These are phyloP conservation scores for Myrica gale DNA, from an alignment of 306 rosid genomes.

Conservation along the genomic window DNA sequence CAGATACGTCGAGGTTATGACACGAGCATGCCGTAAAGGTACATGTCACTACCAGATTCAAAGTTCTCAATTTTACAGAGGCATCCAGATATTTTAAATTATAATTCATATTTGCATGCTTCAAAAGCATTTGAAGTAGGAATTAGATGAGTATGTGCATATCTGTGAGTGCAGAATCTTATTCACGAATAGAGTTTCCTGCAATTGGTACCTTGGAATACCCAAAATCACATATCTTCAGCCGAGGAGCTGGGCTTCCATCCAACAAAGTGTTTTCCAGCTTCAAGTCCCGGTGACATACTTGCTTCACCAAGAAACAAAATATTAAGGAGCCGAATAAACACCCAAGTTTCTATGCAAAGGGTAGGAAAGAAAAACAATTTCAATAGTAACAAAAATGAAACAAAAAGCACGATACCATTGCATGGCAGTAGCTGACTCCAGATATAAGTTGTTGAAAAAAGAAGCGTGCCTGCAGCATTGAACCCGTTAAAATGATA, in stretches of 20 bases:
- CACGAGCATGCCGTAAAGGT: neutral
- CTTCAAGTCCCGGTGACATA: constrained; percentile 94
- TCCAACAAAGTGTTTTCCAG: constrained; percentile 93
- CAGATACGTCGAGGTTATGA: neutral
- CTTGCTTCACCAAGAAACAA: constrained; percentile 65
- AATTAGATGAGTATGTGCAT: neutral
- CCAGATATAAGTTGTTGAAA: constrained; percentile 97
- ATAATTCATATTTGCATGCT: neutral
- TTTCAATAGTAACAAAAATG: neutral
- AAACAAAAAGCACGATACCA: constrained; percentile 50
- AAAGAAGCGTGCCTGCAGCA: constrained; percentile 87
- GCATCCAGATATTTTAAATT: neutral
- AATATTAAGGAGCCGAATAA: constrained; percentile 2
- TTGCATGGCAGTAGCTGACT: constrained; percentile 88
- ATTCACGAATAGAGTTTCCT: too few relatives aligned
- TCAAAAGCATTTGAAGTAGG: neutral
- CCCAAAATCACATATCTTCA: constrained; percentile 97
- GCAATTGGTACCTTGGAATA: constrained; percentile 68
- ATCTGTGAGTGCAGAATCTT: neutral
- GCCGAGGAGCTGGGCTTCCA: constrained; percentile 78
- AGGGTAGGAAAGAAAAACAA: constrained; percentile 3
- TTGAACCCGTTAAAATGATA: constrained; percentile 3
- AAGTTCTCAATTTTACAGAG: neutral
- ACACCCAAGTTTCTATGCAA: constrained; percentile 8
- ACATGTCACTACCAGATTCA: neutral